These are phyloP conservation scores for Cutaneotrichosporon curvatum DNA, from an alignment of 1,284 basidiomycete genomes.

Conservation along the genomic window DNA sequence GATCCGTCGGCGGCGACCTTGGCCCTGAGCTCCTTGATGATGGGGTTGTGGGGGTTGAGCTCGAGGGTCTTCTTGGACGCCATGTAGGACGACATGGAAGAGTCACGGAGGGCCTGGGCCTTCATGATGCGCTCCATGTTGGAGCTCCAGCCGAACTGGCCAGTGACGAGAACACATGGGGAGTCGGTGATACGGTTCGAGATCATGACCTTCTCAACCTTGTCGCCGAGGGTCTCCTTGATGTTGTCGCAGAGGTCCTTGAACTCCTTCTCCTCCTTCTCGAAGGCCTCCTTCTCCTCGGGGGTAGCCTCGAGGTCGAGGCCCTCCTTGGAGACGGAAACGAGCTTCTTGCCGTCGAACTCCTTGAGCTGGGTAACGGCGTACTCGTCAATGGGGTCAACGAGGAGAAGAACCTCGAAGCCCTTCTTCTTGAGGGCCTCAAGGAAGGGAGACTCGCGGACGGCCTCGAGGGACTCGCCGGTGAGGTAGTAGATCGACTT, in stretches of 20 bases:
- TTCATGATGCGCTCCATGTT: slow-evolving; percentile 99
- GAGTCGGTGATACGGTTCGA: slow-evolving; percentile 97
- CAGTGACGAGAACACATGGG: slow-evolving; percentile 93
- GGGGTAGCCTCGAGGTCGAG: slow-evolving; percentile 99
- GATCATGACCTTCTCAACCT: slow-evolving; percentile 98
- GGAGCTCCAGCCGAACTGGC: slow-evolving; percentile 98
- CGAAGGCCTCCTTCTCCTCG: slow-evolving; percentile 88
- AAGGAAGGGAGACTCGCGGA: slow-evolving; percentile 95
- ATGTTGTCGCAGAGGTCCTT: slow-evolving; percentile 86
- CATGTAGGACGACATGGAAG: slow-evolving; percentile 99
- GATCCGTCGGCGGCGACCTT: slow-evolving; percentile 96
- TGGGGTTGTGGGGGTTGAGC: slow-evolving; percentile 88
- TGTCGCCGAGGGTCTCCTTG: slow-evolving; percentile 95
- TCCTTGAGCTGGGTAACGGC: slow-evolving; percentile 98
- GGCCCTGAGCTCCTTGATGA: slow-evolving; percentile 87
- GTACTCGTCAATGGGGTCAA: slow-evolving; percentile 98
- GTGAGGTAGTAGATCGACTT: slow-evolving; percentile 99
- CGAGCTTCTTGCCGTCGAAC: slow-evolving; percentile 96
- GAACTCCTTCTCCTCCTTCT: slow-evolving; percentile 79
- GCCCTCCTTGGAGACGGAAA: slow-evolving; percentile 98
- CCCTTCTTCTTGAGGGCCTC: slow-evolving; percentile 99
- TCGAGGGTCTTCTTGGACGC: slow-evolving; percentile 98
- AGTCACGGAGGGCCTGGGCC: slow-evolving; percentile 96
- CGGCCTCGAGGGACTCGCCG: slow-evolving; percentile 88
- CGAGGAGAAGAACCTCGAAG: slow-evolving; percentile 95